Base-by-base conservation (phyloP, 176 grass and related monocot species). In the Aegilops sharonensis region DNA sequence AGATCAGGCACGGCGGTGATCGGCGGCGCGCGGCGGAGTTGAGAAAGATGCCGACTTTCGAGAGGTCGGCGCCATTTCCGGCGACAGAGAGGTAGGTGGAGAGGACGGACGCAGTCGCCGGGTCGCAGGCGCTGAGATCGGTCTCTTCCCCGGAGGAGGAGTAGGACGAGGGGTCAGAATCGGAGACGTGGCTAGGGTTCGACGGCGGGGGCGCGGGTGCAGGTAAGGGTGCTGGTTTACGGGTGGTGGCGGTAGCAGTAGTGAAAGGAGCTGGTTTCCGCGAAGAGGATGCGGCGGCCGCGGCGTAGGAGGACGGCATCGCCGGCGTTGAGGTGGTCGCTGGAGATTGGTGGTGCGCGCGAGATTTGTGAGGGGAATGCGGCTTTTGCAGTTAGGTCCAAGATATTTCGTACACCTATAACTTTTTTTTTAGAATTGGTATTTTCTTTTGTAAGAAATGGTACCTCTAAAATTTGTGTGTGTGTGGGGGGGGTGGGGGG, bases 41-140 rank as follows among this genome's bases (percentile, higher is more conserved):
- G 68, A 98, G 93, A 71, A 98, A 98, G 76, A 94, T 85, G 62
- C 90, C 77, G 88, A 98, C 88, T 23, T 95, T 98, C 15, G 93
- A 87, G 74, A 95, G 90, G 83, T 93, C 92, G 47, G 86, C 85
- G 9, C 89, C 68, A 25, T 88, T 57, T 0, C 81, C 91, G 59
- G 79, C 78, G 52, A 59, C 66, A 47, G 72, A 84, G 66, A 89
- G 91, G 31, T 92, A 98, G 25, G 81, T 32, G 30, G 87, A 86
- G 66, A 98, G 57, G 79, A 95, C 86, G 36, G 88, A 61, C 30
- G 85, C 42, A 31, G 94, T 83, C 17, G 94, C 84, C 24, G 93
- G 89, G 63, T 91, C 90, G 42, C 88, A 85, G 73, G 82, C 32
- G 6, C 85, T 88, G 77, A 90, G 67, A 50, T 78, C 85, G 43